Evolutionary conservation across 805 yeast genomes (phyloP).

Genomic region (Metschnikowia continentalis): DNA sequence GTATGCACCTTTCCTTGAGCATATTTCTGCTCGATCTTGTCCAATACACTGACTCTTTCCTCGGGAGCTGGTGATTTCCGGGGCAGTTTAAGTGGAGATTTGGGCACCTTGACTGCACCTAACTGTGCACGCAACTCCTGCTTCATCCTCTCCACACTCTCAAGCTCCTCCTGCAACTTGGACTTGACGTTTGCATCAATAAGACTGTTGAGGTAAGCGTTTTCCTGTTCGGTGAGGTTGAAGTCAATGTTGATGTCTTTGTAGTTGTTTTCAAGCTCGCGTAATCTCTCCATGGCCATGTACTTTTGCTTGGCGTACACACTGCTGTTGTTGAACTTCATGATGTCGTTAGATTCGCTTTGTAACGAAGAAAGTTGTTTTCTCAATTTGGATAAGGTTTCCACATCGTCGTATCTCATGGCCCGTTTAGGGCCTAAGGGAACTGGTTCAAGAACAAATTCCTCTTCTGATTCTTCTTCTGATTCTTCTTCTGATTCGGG

Average conservation of each 20-base stretch:
- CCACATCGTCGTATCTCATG: conserved; percentile 47
- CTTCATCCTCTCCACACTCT: conserved; percentile 40
- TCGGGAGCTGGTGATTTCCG: conserved; percentile 12
- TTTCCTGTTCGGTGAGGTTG: conserved; percentile 17
- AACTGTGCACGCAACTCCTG: conserved; percentile 38
- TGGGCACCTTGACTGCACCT: conserved; percentile 15
- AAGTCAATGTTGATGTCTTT: conserved; percentile 62
- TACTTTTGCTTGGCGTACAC: conserved; percentile 55
- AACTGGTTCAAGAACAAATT: conserved; percentile 16
- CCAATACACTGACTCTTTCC: conserved; percentile 16
- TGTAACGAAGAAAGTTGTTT: conserved; percentile 59
- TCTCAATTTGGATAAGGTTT: conserved; percentile 52
- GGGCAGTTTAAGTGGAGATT: conserved; percentile 2
- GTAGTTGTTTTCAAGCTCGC: conserved; percentile 63
- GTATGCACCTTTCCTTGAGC: conserved; percentile 39
- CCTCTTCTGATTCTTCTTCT: conserved; percentile 7
- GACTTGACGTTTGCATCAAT: conserved; percentile 33
- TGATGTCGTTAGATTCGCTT: conserved; percentile 69
- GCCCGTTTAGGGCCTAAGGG: conserved; percentile 36
- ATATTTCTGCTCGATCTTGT: conserved; percentile 42
- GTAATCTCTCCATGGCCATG: conserved; percentile 67
- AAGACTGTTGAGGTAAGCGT: conserved; percentile 12
- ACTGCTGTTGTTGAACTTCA: conserved; percentile 63
- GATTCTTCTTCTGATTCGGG: neutral
- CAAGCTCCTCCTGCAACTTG: conserved; percentile 39